A percentile compares a stretch with the other conserved stretches of the same genome.
Conservation (phyloP, 352 stramenopile species). For the Globisporangium acanthophoron region DNA sequence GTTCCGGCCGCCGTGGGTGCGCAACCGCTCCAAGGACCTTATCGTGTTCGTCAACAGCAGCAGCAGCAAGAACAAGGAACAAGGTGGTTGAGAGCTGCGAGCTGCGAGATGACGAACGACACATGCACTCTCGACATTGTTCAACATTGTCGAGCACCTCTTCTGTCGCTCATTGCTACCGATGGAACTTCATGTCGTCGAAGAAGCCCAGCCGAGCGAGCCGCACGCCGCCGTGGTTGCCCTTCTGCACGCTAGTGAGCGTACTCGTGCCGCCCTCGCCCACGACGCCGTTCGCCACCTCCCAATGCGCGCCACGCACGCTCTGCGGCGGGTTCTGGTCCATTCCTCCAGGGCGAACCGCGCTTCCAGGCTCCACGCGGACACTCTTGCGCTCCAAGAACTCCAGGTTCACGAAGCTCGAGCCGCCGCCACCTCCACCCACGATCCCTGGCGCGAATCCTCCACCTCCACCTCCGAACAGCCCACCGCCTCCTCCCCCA, state of each 20-base stretch:
- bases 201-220: conserved; percentile 61
- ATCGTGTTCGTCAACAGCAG: conserved; percentile 29
- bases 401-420: conserved; percentile 46
- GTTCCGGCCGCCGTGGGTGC: conserved; percentile 51
- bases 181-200: conserved; percentile 70
- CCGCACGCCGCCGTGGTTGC: conserved; percentile 63
- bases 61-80: conserved; percentile 4
- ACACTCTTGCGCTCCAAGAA: conserved; percentile 39
- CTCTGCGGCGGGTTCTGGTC: conserved; percentile 48
- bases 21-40: conserved; percentile 53
- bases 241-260: conserved; percentile 15
- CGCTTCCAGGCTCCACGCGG: conserved; percentile 28
- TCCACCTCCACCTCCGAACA: conserved; percentile 61
- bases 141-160: neutral
- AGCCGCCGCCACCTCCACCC: conserved; percentile 55
- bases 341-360: conserved; percentile 41
- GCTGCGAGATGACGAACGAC: neutral
- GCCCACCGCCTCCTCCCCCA: conserved; percentile 52
- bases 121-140: neutral
- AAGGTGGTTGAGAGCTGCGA: neutral
- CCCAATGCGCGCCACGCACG: conserved; percentile 45
- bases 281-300: conserved; percentile 45
- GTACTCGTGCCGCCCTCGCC: conserved; percentile 51
- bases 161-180: conserved; percentile 7
- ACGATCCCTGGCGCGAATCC: conserved; percentile 71